Base-by-base conservation (phyloP, 2,329 filamentous ascomycete genomes). In the Madurella fahalii region DNA sequence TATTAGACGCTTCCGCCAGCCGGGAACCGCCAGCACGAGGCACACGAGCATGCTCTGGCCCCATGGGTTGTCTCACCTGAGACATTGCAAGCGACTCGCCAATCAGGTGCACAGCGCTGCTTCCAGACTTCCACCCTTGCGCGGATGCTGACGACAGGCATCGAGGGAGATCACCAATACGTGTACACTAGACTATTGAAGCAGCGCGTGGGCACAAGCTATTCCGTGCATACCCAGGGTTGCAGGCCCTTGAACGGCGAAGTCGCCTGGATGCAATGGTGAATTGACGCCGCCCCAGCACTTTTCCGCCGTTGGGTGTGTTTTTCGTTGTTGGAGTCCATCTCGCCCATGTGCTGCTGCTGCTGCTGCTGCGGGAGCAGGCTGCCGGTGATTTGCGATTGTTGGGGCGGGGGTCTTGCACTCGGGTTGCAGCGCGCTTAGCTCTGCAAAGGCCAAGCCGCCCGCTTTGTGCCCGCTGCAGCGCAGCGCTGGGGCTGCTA, bases 351-450 rank as follows among this genome's bases (percentile, higher is more conserved):
- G 25, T 25, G 25, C 25, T 25, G 25, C 25, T 25, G 25, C 25
- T 3, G 25, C 4, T 25, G 25, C 25, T 25, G 25, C 25, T 25
- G 25, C 25, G 25, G 25, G 25, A 37, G 11, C 34, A 12, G 34
- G 34, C 9, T 37, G 9, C 11, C n/a, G 4, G 34, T 30, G 20
- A 49, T 53, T 53, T 43, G 47, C 40, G 39, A 43, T 41, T 50
- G 47, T 37, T 47, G 54, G 47, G 54, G 32, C 34, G 37, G 50
- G 50, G 54, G 52, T 53, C 44, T 56, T 40, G 47, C 40, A 47
- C 34, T 47, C 37, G 52, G 37, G 46, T 40, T 18, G 34, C 49
- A 59, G 57, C 57, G 57, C 58, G 58, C 58, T 60, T 60, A 54
- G 50, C 30, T 45, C 18, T 9, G 25, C 25, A 4, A 8, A 16